Percentiles rank a stretch among this genome's conserved stretches.
These are phyloP conservation scores for Diaporthe ampelina DNA, from an alignment of 2,329 filamentous ascomycete species.

Conservation along the genomic window DNA sequence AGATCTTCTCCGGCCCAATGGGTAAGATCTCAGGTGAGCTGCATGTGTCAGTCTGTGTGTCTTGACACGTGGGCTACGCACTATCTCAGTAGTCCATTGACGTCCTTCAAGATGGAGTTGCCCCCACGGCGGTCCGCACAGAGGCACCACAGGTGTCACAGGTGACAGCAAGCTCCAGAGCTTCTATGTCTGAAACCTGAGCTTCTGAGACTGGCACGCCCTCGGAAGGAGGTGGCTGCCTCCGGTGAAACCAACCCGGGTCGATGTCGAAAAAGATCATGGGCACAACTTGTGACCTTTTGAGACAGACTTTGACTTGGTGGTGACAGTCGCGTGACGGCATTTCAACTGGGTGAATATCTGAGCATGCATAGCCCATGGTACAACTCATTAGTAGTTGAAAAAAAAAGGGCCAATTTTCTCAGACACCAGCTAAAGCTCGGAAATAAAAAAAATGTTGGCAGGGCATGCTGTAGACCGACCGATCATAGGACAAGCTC, in stretches of 20 bases:
- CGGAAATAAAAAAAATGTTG: not conserved
- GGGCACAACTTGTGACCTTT: not conserved
- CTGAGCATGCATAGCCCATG: not conserved
- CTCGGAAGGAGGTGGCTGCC: constrained; percentile 26
- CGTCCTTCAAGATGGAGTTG: too few relatives aligned
- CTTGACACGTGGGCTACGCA: constrained; percentile 1
- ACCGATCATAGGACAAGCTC: not conserved
- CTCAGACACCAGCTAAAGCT: not conserved
- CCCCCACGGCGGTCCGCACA: constrained; percentile 20
- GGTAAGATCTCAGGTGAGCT: not conserved
- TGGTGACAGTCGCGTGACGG: not conserved
- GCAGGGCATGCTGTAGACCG: not conserved
- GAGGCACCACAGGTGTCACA: constrained; percentile 3
- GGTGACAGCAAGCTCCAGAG: constrained; percentile 15
- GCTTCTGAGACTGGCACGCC: constrained; percentile 17
- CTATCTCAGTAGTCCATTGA: not conserved
- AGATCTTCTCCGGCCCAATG: not conserved
- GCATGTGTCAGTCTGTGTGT: constrained; percentile 20
- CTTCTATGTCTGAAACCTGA: constrained; percentile 24
- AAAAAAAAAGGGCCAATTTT: too few relatives aligned
- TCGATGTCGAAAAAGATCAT: constrained; percentile 5
- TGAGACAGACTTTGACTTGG: not conserved
- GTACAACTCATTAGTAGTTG: not conserved
- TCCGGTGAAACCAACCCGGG: constrained; percentile 16
- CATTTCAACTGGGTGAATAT: not conserved